A percentile compares a stretch with the other conserved stretches of the same genome.
phyloP scores from a whole-genome alignment of 1,139 yeast genomes.

The Candida smagusa region DNA sequence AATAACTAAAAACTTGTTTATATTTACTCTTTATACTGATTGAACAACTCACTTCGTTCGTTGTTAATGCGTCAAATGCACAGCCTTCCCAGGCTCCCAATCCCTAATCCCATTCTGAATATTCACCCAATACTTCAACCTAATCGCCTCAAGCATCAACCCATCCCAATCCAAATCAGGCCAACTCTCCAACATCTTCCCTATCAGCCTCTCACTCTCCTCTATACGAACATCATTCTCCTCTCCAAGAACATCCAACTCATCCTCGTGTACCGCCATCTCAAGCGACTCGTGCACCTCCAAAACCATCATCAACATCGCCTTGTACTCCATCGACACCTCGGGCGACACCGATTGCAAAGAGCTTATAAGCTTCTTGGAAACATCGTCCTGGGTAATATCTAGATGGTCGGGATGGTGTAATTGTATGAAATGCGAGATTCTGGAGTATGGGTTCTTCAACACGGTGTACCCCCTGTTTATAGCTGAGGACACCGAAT shows the following conservation, averaged over 20 bases:
- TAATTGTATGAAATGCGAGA: conserved; percentile 36
- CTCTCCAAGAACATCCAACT: conserved; percentile 47
- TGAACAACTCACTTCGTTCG: no score
- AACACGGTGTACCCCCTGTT: conserved; percentile 76
- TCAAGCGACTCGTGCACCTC: conserved; percentile 79
- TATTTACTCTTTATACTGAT: no score
- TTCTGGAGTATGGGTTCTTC: conserved; percentile 63
- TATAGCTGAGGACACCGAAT: conserved; percentile 46
- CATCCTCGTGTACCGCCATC: conserved; percentile 56
- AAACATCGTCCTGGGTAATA: conserved; percentile 37
- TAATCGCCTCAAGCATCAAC: conserved; percentile 66
- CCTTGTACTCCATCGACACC: conserved; percentile 46
- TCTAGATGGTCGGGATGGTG: conserved; percentile 39
- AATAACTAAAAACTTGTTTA: no score
- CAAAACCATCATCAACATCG: conserved; percentile 66
- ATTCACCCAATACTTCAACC: conserved; percentile 81
- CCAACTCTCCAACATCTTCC: conserved; percentile 24
- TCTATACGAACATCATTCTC: conserved; percentile 58
- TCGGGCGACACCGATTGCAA: conserved; percentile 31
- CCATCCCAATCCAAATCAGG: conserved; percentile 46
- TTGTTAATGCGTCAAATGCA: conserved; percentile 55
- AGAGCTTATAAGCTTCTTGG: conserved; percentile 33
- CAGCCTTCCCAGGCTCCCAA: conserved; percentile 72
- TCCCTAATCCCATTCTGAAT: conserved; percentile 71
- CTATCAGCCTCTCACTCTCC: conserved; percentile 24